Conservation (phyloP, 345 rosid genomes). For the Syzygium jambos region DNA sequence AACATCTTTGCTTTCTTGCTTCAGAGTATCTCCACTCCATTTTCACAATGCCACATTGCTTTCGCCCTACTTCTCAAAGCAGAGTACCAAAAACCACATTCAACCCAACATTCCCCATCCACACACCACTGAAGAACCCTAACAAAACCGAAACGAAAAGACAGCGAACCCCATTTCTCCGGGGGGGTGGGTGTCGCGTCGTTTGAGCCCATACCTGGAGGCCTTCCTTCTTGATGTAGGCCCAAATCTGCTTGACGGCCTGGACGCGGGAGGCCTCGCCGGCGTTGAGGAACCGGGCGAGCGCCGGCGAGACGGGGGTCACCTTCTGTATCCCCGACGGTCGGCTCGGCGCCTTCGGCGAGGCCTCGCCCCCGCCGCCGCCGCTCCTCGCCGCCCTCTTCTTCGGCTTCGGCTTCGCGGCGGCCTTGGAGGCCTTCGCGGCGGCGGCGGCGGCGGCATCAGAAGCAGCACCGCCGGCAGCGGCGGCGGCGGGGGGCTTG, state of each 20-base stretch:
- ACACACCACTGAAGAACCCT: neutral
- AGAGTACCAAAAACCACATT: neutral
- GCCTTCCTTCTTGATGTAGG: constrained; percentile 55
- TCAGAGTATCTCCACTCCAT: neutral
- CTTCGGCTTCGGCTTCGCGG: constrained; percentile 13
- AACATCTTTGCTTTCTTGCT: neutral
- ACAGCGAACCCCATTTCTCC: neutral
- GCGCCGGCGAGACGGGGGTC: constrained; percentile 58
- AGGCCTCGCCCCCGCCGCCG: neutral
- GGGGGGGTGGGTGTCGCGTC: neutral
- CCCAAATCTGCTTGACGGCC: constrained; percentile 72
- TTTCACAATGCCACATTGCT: neutral
- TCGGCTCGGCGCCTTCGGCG: neutral
- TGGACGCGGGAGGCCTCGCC: constrained; percentile 53
- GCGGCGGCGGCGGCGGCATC: no score
- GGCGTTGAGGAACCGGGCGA: constrained; percentile 50
- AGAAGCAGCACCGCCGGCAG: no score
- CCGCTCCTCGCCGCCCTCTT: neutral
- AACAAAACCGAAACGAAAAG: neutral
- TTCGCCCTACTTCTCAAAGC: neutral
- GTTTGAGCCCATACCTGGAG: constrained; percentile 50
- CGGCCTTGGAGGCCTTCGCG: constrained; percentile 14
- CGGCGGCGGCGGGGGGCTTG: constrained; percentile 20
- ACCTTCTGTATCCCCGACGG: constrained; percentile 45
- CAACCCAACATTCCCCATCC: neutral